Base-by-base conservation (phyloP, 176 grass and related monocot species). In the Calamus simplicifolius region DNA sequence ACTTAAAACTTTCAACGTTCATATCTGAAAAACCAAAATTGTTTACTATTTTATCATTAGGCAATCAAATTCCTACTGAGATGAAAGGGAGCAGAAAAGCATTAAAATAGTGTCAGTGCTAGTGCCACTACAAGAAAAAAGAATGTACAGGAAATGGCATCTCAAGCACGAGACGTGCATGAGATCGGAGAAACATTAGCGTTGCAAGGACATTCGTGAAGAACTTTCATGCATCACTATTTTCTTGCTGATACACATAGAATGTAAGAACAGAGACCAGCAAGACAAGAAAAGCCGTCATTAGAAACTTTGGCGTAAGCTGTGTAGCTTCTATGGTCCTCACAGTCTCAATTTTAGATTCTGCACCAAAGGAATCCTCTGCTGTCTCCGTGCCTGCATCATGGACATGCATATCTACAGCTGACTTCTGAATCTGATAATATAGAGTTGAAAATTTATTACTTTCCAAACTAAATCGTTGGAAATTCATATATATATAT, bases 261-360 rank as follows among this genome's bases (percentile, higher is more conserved):
- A 79, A 86, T 8, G 65, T 26, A 5, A 74, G 17, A 38, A 49
- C 61, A 27, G 84, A 71, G 5, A 68, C 53, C 26, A 82, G 38
- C 60, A 82, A 19, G 13, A 77, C 69, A 12, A 91, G 18, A 38
- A 88, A 13, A 49, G 75, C 73, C 54, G 69, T 3, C 4, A 56
- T 69, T 35, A 82, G 25, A 57, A 67, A 88, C 58, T 85, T 97
- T 75, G 81, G 58, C 66, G 29, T 76, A 16, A 76, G 64, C 16
- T 79, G 70, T 25, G 60, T 54, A 16, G 87, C 72, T 27, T 72
- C 62, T 25, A 97, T 73, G 49, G 69, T 77, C 48, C 78, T 74
- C 50, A 85, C 69, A 4, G 72, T 38, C 56, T 76, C 82, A 2
- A 73, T 43, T 4, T 10, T 81, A 25, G 66, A 71, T 48, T 90